phyloP scores from a whole-genome alignment of 306 rosid species.

The Sesbania bispinosa region DNA sequence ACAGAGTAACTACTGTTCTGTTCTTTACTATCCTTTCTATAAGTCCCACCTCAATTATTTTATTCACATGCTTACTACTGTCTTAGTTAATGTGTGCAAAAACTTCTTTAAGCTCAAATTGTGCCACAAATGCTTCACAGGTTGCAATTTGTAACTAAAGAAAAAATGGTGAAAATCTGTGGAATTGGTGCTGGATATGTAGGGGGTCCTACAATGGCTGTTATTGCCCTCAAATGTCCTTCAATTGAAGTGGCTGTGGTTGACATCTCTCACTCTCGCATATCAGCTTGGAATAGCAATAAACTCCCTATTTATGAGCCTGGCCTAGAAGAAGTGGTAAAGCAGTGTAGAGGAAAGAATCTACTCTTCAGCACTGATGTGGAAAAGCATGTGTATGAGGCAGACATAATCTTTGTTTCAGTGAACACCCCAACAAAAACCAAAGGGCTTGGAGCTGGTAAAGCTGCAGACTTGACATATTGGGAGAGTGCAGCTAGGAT shows the following conservation, averaged over 20 bases:
- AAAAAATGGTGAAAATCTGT: conserved; percentile 73
- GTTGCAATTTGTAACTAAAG: conserved; percentile 20
- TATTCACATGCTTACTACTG: too few relatives aligned
- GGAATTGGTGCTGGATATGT: conserved; percentile 82
- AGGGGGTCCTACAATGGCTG: conserved; percentile 80
- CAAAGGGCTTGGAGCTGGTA: too few relatives aligned
- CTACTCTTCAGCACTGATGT: conserved; percentile 75
- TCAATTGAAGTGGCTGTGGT: conserved; percentile 64
- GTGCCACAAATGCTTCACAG: not conserved
- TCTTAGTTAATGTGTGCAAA: not conserved
- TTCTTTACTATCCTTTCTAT: too few relatives aligned
- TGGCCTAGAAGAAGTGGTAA: too few relatives aligned
- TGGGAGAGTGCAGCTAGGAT: conserved; percentile 83
- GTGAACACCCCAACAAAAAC: too few relatives aligned
- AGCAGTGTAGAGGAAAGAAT: conserved; percentile 66
- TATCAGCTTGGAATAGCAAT: conserved; percentile 73
- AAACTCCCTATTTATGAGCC: conserved; percentile 73
- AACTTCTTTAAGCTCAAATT: not conserved
- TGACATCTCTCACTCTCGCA: conserved; percentile 58
- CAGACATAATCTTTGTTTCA: too few relatives aligned
- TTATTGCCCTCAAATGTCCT: conserved; percentile 68
- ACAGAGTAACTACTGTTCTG: too few relatives aligned
- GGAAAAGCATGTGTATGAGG: conserved; percentile 61
- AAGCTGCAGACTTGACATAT: too few relatives aligned
- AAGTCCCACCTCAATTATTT: too few relatives aligned